A percentile compares a stretch with the other conserved stretches of the same genome.
Conservation (phyloP, 306 rosid genomes). For the Lablab purpureus region DNA sequence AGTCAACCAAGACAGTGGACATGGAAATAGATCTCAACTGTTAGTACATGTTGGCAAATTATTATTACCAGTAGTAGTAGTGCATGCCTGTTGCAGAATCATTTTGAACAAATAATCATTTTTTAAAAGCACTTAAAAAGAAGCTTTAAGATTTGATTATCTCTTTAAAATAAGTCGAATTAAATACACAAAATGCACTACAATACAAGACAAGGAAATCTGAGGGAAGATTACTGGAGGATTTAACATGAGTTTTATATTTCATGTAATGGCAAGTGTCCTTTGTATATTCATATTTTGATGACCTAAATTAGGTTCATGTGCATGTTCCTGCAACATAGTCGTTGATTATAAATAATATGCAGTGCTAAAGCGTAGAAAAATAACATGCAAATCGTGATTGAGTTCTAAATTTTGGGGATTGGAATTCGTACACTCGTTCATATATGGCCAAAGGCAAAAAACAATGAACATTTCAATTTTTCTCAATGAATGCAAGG, state of each 20-base stretch:
- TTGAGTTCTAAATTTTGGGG: not conserved
- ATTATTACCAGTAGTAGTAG: not conserved
- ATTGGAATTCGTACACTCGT: not conserved
- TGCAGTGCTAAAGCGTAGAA: not conserved
- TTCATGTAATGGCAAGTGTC: not conserved
- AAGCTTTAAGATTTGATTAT: not conserved
- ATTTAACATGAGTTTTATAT: not conserved
- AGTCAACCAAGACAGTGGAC: constrained; percentile 11
- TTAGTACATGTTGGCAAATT: not conserved
- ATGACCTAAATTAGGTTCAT: not conserved
- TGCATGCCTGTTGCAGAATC: not conserved
- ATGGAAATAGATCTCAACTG: constrained; percentile 48
- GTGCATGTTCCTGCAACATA: not conserved
- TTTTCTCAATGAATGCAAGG: not conserved
- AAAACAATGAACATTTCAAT: not conserved
- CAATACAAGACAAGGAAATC: not conserved
- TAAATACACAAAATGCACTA: not conserved
- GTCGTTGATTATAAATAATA: not conserved
- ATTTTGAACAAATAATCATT: not conserved
- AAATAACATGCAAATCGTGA: not conserved
- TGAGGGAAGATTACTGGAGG: not conserved
- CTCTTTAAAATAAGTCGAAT: not conserved
- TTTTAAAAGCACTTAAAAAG: not conserved
- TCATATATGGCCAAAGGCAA: not conserved
- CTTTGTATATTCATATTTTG: not conserved